These are phyloP conservation scores for Chaetomium sp. DNA, from an alignment of 2,329 filamentous ascomycete species.

Conservation along the genomic window DNA sequence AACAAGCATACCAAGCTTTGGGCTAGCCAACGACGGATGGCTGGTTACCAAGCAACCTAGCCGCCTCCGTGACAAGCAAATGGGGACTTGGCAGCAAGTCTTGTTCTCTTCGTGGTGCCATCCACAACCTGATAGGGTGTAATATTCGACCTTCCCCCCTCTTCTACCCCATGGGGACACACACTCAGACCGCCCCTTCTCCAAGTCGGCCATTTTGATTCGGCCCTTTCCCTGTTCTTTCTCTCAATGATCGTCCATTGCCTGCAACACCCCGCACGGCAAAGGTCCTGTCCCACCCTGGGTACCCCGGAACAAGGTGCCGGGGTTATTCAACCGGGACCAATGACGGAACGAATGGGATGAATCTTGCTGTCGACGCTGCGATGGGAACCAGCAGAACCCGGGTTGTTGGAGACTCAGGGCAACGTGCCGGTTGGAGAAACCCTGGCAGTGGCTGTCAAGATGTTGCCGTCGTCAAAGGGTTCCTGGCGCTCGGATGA, in stretches of 20 bases:
- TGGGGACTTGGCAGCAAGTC: neutral
- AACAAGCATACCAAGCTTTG: conserved; percentile 13
- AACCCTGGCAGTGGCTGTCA: neutral
- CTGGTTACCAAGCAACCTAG: conserved; percentile 17
- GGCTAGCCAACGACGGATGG: neutral
- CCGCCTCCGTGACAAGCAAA: conserved; percentile 7
- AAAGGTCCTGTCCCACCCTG: neutral
- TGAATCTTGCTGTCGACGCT: neutral
- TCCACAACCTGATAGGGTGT: neutral
- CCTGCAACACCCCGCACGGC: conserved; percentile 21
- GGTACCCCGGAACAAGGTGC: conserved; percentile 12
- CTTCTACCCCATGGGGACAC: neutral
- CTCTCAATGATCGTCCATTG: conserved; percentile 3
- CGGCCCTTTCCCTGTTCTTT: conserved; percentile 16
- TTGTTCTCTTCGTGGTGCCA: neutral
- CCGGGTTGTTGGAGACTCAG: neutral
- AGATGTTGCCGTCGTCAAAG: neutral
- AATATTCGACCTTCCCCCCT: neutral
- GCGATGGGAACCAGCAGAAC: neutral
- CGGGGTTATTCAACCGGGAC: conserved; percentile 25
- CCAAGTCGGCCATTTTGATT: conserved; percentile 8
- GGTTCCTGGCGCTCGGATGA: neutral
- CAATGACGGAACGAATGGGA: conserved; percentile 15
- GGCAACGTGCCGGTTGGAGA: neutral
- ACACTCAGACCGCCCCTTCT: neutral